Percentiles rank a stretch among this genome's conserved stretches.
Evolutionary conservation across 495 filamentous ascomycete species (phyloP).

Genomic region (Neurospora pannonica): DNA sequence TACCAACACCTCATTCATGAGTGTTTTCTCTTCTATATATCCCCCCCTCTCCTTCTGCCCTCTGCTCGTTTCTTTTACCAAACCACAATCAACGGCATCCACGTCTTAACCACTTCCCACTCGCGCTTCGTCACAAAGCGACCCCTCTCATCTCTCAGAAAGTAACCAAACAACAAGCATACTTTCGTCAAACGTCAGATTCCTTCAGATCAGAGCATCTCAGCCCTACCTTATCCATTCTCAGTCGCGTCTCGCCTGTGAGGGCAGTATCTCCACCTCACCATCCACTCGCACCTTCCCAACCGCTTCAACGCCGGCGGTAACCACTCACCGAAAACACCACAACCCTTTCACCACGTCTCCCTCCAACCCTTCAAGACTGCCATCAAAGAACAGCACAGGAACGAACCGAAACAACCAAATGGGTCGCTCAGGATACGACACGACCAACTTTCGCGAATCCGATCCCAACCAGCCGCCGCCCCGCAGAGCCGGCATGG

Average conservation of each 20-base stretch:
- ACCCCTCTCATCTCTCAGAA: not conserved
- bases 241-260: not conserved
- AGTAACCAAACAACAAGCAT: not conserved
- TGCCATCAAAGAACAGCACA: not conserved
- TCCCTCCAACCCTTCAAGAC: not conserved
- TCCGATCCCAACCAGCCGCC: not conserved
- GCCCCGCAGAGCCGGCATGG: not conserved
- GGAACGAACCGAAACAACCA: not conserved
- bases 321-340: not conserved
- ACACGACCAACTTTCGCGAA: constrained; percentile 4
- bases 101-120: not conserved
- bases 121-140: not conserved
- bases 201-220: not conserved
- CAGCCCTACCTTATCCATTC: not conserved
- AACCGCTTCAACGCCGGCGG: not conserved
- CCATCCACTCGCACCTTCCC: not conserved
- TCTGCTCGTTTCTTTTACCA: not conserved
- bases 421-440: constrained; percentile 13
- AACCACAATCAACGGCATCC: not conserved
- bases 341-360: not conserved
- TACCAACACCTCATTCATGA: not conserved
- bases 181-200: not conserved
- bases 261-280: not conserved
- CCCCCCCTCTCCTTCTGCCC: not conserved
- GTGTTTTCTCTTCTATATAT: not conserved